Evolutionary conservation across 495 filamentous ascomycete species (phyloP), one percentile per base, ranked within the genome.

Genomic region (Daldinia bambusicola): DNA sequence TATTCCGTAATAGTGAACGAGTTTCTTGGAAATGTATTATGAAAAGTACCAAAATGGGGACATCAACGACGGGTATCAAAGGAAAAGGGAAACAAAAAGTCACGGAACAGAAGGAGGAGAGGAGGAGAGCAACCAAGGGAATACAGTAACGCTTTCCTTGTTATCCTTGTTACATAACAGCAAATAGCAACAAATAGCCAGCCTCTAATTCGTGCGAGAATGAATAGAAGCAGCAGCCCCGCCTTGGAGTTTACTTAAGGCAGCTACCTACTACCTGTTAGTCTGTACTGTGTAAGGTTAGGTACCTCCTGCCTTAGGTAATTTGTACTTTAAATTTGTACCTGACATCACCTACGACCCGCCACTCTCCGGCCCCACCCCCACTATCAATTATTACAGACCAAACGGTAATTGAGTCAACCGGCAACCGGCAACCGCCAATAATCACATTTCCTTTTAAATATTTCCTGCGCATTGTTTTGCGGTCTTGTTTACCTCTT

Each of bases 231-330:
- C 12, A 22, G 9, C 18, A 48, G 18, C 43, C 43, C 43, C 43
- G 41, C 41, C 41, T 45, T 52, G 45, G 40, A 22, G 60, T 52
- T 52, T 30, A 52, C n/a, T n/a, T n/a, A n/a, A n/a, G n/a, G n/a
- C n/a, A n/a, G n/a, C n/a, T n/a, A n/a, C n/a, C n/a, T n/a, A n/a
- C n/a, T n/a, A n/a, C n/a, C n/a, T n/a, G n/a, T n/a, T n/a, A n/a
- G n/a, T n/a, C n/a, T n/a, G n/a, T n/a, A n/a, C n/a, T n/a, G n/a
- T n/a, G n/a, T n/a, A n/a, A n/a, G 40, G 16, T n/a, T 26, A 26
- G 26, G 26, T 26, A 26, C 26, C 26, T 26, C 8, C 10, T 8
- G 26, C 48, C 48, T 52, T 52, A 52, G 48, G 48, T 52, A 26
- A 26, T 3, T 3, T 26, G 26, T 1, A 26, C n/a, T n/a, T n/a